Conservation (phyloP, 331 rosid genomes). For the Spiraea crenata region DNA sequence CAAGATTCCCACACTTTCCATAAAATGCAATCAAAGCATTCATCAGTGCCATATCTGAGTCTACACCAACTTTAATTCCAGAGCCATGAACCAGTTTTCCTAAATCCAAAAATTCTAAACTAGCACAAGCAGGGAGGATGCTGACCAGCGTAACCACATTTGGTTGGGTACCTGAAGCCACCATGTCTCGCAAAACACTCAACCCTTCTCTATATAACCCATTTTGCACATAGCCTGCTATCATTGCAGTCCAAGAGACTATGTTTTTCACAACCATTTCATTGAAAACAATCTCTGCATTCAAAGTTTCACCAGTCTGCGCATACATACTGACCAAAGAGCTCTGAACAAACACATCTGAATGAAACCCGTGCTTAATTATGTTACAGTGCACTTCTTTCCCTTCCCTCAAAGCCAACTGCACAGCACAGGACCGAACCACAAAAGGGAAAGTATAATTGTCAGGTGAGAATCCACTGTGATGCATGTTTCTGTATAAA, state of each 20-base stretch:
- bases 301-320: slow-evolving; percentile 17
- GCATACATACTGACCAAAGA: slow-evolving; percentile 28
- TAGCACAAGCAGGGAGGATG: slow-evolving; percentile 24
- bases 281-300: slow-evolving; percentile 6
- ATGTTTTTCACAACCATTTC: slow-evolving; percentile 20
- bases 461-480: slow-evolving; percentile 19
- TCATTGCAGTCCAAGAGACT: slow-evolving; percentile 34
- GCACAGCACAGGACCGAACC: slow-evolving; percentile 26
- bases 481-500: slow-evolving; percentile 29
- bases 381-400: slow-evolving; percentile 27
- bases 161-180: slow-evolving; percentile 20
- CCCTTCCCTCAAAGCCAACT: slow-evolving; percentile 28
- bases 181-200: slow-evolving; percentile 14
- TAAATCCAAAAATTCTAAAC: slow-evolving; percentile 12
- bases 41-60: slow-evolving; percentile 11
- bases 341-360: slow-evolving; percentile 31
- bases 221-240: slow-evolving; percentile 26
- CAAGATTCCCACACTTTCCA: slow-evolving; percentile 18
- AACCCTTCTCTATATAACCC: slow-evolving; percentile 26
- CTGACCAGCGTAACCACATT: slow-evolving; percentile 24
- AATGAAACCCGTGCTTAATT: slow-evolving; percentile 20
- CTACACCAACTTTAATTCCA: slow-evolving; percentile 21
- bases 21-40: slow-evolving; percentile 25
- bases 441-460: slow-evolving; percentile 31
- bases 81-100: slow-evolving; percentile 18